Evolutionary conservation across 768 basidiomycete species (phyloP).

Genomic region (Boletellus ananas): DNA sequence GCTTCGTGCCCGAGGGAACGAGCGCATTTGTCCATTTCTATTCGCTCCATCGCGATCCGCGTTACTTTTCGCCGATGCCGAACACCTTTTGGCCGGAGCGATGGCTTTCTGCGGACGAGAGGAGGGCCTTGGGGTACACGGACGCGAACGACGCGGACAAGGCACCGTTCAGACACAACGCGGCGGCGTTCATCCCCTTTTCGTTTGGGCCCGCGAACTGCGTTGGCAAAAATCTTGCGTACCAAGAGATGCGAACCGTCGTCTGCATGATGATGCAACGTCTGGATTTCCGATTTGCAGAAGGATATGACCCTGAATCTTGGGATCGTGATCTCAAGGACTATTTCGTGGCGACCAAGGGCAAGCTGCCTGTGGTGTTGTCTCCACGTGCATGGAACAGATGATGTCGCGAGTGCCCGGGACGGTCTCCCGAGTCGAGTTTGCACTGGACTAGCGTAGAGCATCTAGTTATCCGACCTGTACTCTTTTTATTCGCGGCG

Average conservation of each 20-base stretch:
- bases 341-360: slow-evolving; percentile 36
- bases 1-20: slow-evolving; percentile 45
- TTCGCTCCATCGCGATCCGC: slow-evolving; percentile 43
- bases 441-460: slow-evolving; percentile 23
- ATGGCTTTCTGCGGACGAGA: slow-evolving; percentile 35
- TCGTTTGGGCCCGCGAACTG: slow-evolving; percentile 44
- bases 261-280: slow-evolving; percentile 37
- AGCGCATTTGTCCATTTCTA: slow-evolving; percentile 41
- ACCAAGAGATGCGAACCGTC: slow-evolving; percentile 40
- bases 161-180: slow-evolving; percentile 31
- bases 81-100: slow-evolving; percentile 44
- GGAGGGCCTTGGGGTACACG: slow-evolving; percentile 21
- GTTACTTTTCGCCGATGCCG: slow-evolving; percentile 45
- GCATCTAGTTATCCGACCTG: slow-evolving; percentile 22
- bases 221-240: slow-evolving; percentile 42
- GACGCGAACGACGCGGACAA: slow-evolving; percentile 26
- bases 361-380: slow-evolving; percentile 33
- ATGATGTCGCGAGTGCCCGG: slow-evolving; percentile 14
- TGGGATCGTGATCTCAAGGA: slow-evolving; percentile 38
- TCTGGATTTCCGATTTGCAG: slow-evolving; percentile 39
- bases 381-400: slow-evolving; percentile 28
- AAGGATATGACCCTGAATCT: slow-evolving; percentile 32
- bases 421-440: slow-evolving; percentile 2
- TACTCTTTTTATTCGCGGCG: slow-evolving; percentile 1
- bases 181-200: slow-evolving; percentile 43